Evolutionary conservation across 2,329 filamentous ascomycete genomes (phyloP), one percentile per base, ranked within the genome.

Genomic region (Calonectria pauciramosa): DNA sequence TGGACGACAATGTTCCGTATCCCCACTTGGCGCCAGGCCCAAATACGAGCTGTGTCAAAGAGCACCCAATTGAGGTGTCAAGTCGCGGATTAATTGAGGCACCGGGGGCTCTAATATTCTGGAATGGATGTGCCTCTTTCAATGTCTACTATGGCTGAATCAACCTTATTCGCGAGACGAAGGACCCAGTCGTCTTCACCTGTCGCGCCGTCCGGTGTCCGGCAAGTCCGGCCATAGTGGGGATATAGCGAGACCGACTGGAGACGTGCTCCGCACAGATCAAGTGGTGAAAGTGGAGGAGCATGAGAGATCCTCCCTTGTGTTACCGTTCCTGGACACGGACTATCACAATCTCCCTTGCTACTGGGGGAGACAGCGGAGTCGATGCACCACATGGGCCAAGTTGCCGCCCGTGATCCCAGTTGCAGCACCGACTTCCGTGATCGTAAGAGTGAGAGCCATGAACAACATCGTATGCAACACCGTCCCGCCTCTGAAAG

Each of bases 251-350:
- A 41, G 34, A 63, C 26, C 26, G 16, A 63, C 56, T 63, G 56
- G 56, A 63, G 56, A 20, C 34, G n/a, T 16, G 56, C 26, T 18
- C 56, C 26, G 56, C 56, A 63, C 56, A 36, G 56, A 23, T 63
- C 56, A 63, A 63, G n/a, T 63, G 56, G 16, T 41, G 34, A 63
- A 34, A 63, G 56, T 63, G 56, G 56, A 63, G 56, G 56, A 38
- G 56, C 34, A 63, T 41, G 56, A 63, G 56, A 63, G 56, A 63
- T 63, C 56, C 34, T 63, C 56, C 13, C 13, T 41, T 28, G 14
- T 41, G 14, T 41, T 63, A 26, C 56, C 56, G 9, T 63, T 63
- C 56, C 34, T n/a, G 56, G 56, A 36, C 38, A 63, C 26, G 56
- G 36, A 63, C 36, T 63, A 63, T 63, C 56, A 63, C 36, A 63